Base-by-base conservation (phyloP, 2,329 filamentous ascomycete species). In the Dothistroma pini region DNA sequence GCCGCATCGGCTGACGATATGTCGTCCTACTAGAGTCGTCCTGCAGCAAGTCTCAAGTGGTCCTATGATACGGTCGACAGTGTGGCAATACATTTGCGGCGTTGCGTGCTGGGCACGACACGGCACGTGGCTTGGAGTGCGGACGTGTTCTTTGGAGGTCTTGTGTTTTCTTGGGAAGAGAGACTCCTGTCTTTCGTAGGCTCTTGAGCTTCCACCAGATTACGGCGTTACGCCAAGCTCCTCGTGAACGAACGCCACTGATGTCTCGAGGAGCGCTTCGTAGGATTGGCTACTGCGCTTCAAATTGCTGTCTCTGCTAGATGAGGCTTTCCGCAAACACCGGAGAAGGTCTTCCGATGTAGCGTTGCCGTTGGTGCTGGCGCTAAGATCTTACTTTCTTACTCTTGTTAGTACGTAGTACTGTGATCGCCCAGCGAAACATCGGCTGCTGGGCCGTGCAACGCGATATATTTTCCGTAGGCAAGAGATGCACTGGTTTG, bases 1-100 rank as follows among this genome's bases (percentile, higher is more conserved):
- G 50, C 56, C 21, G 56, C 49, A 34, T 58, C 54, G 56, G 56
- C 56, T 58, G 56, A 58, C 56, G 56, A 35, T 32, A 16, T 41
- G 8, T 41, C 35, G 35, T 41, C 35, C 35, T 41, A 14, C 16
- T 14, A 41, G 35, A 41, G 35, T 41, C 8, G 35, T 16, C 35
- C 4, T 16, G 7, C 35, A 41, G 35, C 8, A 9, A 4, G 35
- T 16, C 16, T 4, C 7, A 16, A 14, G 35, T 41, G 16, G 38
- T 16, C 38, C 38, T 41, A 16, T n/a, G 38, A 2, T 41, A 41
- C 8, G 8, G 6, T 41, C 38, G 6, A 12, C n/a, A 6, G 38
- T 41, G 38, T 41, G 38, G 38, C 38, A 41, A 41, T 12, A 16
- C 38, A 16, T 16, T 41, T n/a, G 6, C 2, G 38, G 8, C 35